A percentile compares a stretch with the other conserved stretches of the same genome.
phyloP scores from a whole-genome alignment of 2,329 filamentous ascomycete species.

The Zymoseptoria tritici region DNA sequence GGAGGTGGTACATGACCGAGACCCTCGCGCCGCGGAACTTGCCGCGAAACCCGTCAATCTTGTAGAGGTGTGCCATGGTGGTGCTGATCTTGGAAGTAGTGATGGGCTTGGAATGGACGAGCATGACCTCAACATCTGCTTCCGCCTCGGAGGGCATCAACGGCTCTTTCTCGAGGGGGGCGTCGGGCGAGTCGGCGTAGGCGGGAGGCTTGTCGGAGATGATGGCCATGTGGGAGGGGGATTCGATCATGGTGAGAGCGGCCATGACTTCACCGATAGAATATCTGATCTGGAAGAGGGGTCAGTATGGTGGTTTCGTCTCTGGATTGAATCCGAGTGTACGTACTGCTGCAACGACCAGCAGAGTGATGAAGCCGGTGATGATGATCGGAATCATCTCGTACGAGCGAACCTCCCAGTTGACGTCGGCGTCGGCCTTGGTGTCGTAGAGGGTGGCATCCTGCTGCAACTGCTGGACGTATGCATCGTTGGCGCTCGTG shows the following conservation, averaged over 20 bases:
- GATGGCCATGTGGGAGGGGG: slow-evolving; percentile 46
- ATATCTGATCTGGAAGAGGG: slow-evolving; percentile 37
- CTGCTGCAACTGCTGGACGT: slow-evolving; percentile 20
- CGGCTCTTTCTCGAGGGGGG: slow-evolving; percentile 34
- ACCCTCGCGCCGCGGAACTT: slow-evolving; percentile 31
- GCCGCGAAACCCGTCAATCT: slow-evolving; percentile 29
- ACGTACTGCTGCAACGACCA: slow-evolving; percentile 37
- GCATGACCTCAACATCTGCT: slow-evolving; percentile 35
- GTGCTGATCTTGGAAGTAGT: slow-evolving; percentile 56
- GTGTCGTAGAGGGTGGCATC: slow-evolving; percentile 26
- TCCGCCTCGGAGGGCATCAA: slow-evolving; percentile 31
- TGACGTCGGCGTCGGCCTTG: slow-evolving; percentile 9
- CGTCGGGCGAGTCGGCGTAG: slow-evolving; percentile 44
- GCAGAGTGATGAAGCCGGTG: slow-evolving; percentile 34
- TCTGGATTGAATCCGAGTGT: background rate
- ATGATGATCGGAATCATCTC: slow-evolving; percentile 26
- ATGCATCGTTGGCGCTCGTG: slow-evolving; percentile 10
- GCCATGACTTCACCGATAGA: slow-evolving; percentile 54
- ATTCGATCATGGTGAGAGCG: slow-evolving; percentile 58
- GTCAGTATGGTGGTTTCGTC: slow-evolving; percentile 4
- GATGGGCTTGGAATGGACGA: slow-evolving; percentile 50
- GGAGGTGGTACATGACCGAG: slow-evolving; percentile 29
- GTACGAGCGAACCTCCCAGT: slow-evolving; percentile 19
- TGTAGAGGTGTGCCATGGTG: slow-evolving; percentile 45
- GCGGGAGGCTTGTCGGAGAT: slow-evolving; percentile 37